These are phyloP conservation scores for Xylaria sp. DNA, from an alignment of 2,329 filamentous ascomycete species.

Conservation along the genomic window DNA sequence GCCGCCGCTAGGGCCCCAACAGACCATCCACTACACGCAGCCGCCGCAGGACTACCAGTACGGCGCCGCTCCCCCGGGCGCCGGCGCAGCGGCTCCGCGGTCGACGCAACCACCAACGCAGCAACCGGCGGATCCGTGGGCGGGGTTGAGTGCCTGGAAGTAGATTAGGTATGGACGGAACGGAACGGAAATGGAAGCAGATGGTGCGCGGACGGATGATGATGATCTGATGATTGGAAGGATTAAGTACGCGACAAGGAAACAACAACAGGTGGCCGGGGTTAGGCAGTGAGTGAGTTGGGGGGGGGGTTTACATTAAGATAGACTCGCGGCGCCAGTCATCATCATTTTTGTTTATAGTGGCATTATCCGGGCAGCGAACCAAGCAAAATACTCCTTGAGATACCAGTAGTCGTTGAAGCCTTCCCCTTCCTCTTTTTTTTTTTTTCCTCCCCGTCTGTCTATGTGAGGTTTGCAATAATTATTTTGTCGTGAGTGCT, in stretches of 20 bases:
- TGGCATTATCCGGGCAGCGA: background rate
- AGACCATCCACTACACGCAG: conserved; percentile 58
- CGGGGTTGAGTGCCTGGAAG: conserved; percentile 56
- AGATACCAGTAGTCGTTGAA: background rate
- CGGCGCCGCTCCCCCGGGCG: conserved; percentile 20
- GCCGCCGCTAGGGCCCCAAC: conserved; percentile 63
- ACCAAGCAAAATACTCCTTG: background rate
- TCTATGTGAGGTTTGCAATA: too few relatives aligned
- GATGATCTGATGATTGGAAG: background rate
- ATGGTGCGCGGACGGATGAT: too few relatives aligned
- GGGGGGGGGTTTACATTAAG: background rate
- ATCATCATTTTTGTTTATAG: background rate
- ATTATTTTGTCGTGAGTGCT: too few relatives aligned
- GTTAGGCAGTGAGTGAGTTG: too few relatives aligned
- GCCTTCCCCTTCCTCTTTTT: background rate
- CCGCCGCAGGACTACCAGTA: conserved; percentile 30
- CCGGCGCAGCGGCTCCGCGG: conserved; percentile 33
- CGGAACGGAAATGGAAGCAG: too few relatives aligned
- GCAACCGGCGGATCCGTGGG: conserved; percentile 53
- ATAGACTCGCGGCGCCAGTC: background rate
- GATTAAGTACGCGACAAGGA: background rate
- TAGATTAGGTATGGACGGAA: conserved; percentile 36
- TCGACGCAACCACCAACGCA: conserved; percentile 43
- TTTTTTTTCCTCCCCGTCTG: too few relatives aligned
- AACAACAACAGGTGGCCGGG: background rate